Conservation (phyloP, 805 yeast species). For the Torulaspora indica region DNA sequence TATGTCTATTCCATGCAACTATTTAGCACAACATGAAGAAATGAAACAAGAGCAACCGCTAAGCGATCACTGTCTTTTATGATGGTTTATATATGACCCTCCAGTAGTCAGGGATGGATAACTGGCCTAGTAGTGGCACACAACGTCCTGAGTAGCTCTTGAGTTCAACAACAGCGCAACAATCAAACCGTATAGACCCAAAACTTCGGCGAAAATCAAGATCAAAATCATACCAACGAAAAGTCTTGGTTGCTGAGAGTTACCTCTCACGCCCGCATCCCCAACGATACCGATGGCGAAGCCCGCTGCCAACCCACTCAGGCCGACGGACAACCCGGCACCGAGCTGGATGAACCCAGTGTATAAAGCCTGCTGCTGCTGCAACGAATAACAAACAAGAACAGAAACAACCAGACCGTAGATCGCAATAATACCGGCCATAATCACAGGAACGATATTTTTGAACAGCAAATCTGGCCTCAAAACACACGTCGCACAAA, state of each 20-base stretch:
- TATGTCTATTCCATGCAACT: slow-evolving; percentile 1
- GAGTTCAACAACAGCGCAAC: slow-evolving; percentile 97
- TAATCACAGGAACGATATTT: slow-evolving; percentile 93
- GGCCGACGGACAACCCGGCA: slow-evolving; percentile 96
- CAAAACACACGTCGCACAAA: slow-evolving; percentile 94
- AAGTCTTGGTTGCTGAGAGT: slow-evolving; percentile 96
- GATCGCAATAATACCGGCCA: slow-evolving; percentile 99
- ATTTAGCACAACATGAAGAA: not conserved
- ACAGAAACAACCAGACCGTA: slow-evolving; percentile 96
- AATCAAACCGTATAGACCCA: slow-evolving; percentile 97
- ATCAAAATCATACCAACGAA: slow-evolving; percentile 98
- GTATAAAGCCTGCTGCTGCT: slow-evolving; percentile 87
- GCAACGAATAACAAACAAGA: slow-evolving; percentile 81
- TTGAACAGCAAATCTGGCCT: slow-evolving; percentile 94
- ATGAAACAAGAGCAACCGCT: slow-evolving; percentile 1
- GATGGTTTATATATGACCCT: slow-evolving; percentile 8
- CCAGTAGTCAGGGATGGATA: not conserved
- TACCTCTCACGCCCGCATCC: slow-evolving; percentile 98
- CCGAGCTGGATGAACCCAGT: slow-evolving; percentile 98
- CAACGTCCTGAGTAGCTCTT: slow-evolving; percentile 89
- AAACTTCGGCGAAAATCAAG: slow-evolving; percentile 97
- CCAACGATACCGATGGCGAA: slow-evolving; percentile 99
- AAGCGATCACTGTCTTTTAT: slow-evolving; percentile 3
- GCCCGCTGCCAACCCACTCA: slow-evolving; percentile 97
- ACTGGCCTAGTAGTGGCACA: slow-evolving; percentile 46